Percentiles rank a stretch among this genome's conserved stretches.
phyloP scores from a whole-genome alignment of 1,139 yeast genomes.

The Wickerhamiella infanticola region DNA sequence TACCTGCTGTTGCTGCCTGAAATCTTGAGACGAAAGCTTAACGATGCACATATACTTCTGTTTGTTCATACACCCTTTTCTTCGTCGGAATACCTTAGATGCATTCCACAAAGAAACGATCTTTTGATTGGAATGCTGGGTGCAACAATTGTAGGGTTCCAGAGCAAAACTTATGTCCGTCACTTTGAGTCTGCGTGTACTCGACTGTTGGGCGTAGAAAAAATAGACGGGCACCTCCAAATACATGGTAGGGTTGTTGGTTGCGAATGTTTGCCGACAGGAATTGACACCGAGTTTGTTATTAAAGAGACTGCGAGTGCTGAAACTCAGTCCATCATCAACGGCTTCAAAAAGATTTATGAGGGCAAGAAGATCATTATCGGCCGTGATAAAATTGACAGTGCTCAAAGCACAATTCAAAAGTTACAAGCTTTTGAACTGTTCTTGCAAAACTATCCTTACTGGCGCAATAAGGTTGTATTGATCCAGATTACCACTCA shows the following conservation, averaged over 20 bases:
- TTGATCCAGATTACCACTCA: conserved; percentile 87
- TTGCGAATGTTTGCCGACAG: conserved; percentile 14
- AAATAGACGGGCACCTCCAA: conserved; percentile 20
- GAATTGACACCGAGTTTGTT: conserved; percentile 13
- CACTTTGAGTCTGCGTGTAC: conserved; percentile 87
- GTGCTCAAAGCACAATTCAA: conserved; percentile 93
- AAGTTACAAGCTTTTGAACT: conserved; percentile 86
- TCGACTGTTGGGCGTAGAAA: conserved; percentile 60
- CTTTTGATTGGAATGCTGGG: conserved; percentile 85
- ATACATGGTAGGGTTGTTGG: conserved; percentile 33
- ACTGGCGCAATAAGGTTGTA: conserved; percentile 78
- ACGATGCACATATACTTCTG: conserved; percentile 67
- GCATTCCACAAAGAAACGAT: conserved; percentile 67
- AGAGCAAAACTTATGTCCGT: conserved; percentile 69
- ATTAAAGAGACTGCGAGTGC: conserved; percentile 33
- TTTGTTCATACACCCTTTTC: conserved; percentile 83
- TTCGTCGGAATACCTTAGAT: conserved; percentile 84
- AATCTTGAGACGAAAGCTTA: conserved; percentile 64
- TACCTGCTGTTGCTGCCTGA: conserved; percentile 76
- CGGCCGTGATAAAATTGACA: conserved; percentile 89
- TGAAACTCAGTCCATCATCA: conserved; percentile 31
- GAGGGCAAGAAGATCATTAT: conserved; percentile 71
- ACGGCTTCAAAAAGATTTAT: conserved; percentile 46
- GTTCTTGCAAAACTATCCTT: conserved; percentile 79
- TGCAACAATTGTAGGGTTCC: conserved; percentile 73